Evolutionary conservation across 352 stramenopile genomes (phyloP), one percentile per base, ranked within the genome.

Genomic region (Globisporangium solare): DNA sequence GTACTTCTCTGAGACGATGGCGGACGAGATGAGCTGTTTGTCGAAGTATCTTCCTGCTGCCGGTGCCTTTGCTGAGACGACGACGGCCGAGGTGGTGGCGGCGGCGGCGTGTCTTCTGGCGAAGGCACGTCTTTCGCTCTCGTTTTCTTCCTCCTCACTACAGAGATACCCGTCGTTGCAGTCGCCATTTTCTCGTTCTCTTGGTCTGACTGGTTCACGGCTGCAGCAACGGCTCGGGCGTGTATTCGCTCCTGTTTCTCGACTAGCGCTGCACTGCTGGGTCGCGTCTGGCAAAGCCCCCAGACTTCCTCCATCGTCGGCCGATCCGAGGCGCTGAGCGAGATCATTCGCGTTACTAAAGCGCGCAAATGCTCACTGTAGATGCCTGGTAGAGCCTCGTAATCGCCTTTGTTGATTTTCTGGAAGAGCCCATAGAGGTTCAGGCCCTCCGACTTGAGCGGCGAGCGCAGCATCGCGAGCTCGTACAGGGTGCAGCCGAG

Each of bases 401-500:
- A 94, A 54, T 92, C 79, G 1, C 83, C 83, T 61, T 94, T 92
- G 60, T 88, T 92, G 60, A 92, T 92, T 63, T 98, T 98, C 60
- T 97, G 66, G 57, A 98, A 98, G 14, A 98, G 71, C 0, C 83
- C 81, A 32, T 92, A 91, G 3, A 98, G 73, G 47, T 96, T 95
- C 20, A 98, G 70, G 0, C 88, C 90, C 58, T 97, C 89, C 6
- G 78, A 80, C 58, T 97, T 98, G 66, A 98, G 98, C 13, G 95
- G 95, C 18, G 91, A 97, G 3, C 84, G 79, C 13, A 98, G 79
- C 86, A 96, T 96, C 6, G 90, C 89, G 4, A 98, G 74, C 66
- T 98, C 95, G 67, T 98, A 98, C 27, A 98, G 74, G 49, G 98
- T 90, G 60, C 95, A 98, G 3, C 95, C 95, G 39, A 98, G 76